Conservation (phyloP, 73 alveolate species). For the Paramecium sexaurelia region DNA sequence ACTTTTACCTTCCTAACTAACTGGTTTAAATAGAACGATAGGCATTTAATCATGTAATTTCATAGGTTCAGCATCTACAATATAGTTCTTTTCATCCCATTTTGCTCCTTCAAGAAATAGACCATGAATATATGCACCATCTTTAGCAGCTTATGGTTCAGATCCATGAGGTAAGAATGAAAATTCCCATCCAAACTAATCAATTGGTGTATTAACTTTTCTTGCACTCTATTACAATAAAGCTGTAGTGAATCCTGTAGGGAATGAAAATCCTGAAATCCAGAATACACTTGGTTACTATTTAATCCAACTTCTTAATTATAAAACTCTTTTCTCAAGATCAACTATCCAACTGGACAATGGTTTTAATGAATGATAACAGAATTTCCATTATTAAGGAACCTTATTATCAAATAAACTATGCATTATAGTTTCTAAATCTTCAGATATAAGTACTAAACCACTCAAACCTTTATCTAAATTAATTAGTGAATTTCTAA, state of each 20-base stretch:
- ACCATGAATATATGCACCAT: conserved; percentile 91
- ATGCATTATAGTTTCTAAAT: conserved; percentile 93
- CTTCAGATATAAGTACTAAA: conserved; percentile 96
- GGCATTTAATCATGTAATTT: conserved; percentile 97
- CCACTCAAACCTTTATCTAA: conserved; percentile 98
- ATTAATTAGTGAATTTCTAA: conserved; percentile 81
- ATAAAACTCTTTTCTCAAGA: conserved; percentile 91
- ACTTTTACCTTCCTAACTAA: conserved; percentile 60
- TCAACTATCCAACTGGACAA: conserved; percentile 97
- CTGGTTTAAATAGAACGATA: conserved; percentile 91
- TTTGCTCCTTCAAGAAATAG: conserved; percentile 97
- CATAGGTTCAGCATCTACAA: conserved; percentile 98
- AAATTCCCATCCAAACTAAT: conserved; percentile 86
- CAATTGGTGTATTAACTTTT: conserved; percentile 90
- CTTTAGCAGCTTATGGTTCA: conserved; percentile 79
- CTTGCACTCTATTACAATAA: conserved; percentile 94
- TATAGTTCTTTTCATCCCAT: conserved; percentile 97
- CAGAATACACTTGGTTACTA: conserved; percentile 91
- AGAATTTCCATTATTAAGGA: conserved; percentile 93
- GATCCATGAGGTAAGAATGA: conserved; percentile 71
- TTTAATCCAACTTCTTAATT: conserved; percentile 97
- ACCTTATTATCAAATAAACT: conserved; percentile 92
- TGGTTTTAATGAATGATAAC: conserved; percentile 97
- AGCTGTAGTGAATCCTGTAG: conserved; percentile 99
- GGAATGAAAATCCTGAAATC: conserved; percentile 98